A percentile compares a stretch with the other conserved stretches of the same genome.
phyloP scores from a whole-genome alignment of 139 green algal genomes.

The Marvania coccoides region DNA sequence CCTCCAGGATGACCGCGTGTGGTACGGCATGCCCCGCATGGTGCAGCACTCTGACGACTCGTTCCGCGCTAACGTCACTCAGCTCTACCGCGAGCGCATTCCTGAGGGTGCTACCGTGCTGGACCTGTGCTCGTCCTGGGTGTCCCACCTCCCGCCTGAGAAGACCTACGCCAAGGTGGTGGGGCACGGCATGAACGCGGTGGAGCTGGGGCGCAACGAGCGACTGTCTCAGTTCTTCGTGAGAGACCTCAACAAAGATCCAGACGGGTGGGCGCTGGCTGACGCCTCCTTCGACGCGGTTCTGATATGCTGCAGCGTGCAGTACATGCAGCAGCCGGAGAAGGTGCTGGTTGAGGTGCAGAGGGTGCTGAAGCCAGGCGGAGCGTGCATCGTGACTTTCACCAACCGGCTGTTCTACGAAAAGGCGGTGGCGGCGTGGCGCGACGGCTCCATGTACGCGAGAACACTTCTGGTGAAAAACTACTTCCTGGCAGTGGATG shows the following conservation, averaged over 20 bases:
- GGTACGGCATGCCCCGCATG: slow-evolving; percentile 54
- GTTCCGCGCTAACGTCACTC: slow-evolving; percentile 70
- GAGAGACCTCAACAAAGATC: slow-evolving; percentile 65
- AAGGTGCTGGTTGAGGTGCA: slow-evolving; percentile 79
- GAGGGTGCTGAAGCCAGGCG: slow-evolving; percentile 78
- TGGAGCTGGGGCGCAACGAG: slow-evolving; percentile 68
- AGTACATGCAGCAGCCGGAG: slow-evolving; percentile 83
- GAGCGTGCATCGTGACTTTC: slow-evolving; percentile 76
- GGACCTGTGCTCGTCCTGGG: slow-evolving; percentile 70
- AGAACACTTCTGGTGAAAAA: slow-evolving; percentile 60
- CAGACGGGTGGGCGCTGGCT: slow-evolving; percentile 45
- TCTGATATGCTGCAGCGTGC: slow-evolving; percentile 43
- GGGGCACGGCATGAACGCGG: slow-evolving; percentile 82
- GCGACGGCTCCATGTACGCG: slow-evolving; percentile 57
- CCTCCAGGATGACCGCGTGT: slow-evolving; percentile 47
- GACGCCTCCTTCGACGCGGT: slow-evolving; percentile 72
- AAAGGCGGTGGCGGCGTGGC: slow-evolving; percentile 75
- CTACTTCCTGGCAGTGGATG: slow-evolving; percentile 62
- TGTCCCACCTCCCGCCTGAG: slow-evolving; percentile 70
- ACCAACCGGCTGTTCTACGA: slow-evolving; percentile 76
- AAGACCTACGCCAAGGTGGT: slow-evolving; percentile 56
- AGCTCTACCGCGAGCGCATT: slow-evolving; percentile 72
- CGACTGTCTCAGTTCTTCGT: slow-evolving; percentile 69
- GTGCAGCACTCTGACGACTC: slow-evolving; percentile 75
- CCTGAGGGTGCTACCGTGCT: slow-evolving; percentile 43